Evolutionary conservation across 192 early-diverging fungal species (phyloP), one percentile per base, ranked within the genome.

Genomic region (Funneliformis geosporum): DNA sequence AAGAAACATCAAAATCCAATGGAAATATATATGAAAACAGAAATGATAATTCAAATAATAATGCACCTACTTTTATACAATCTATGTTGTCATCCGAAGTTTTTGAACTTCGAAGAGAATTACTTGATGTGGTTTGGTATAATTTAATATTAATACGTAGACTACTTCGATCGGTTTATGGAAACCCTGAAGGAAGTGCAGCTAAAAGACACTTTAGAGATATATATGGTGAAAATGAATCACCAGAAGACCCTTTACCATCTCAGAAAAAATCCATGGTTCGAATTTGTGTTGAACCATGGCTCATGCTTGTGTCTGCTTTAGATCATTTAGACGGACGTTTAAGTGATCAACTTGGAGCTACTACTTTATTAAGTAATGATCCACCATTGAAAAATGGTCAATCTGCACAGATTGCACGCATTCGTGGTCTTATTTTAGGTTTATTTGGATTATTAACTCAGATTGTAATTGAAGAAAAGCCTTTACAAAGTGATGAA

Each of bases 191-290:
- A 1, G 33, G 16, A 21, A 78, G 66, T 67, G 76, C 27, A 18
- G 42, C 76, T 14, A 65, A 68, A 78, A 28, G 80, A 21, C 80
- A 80, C 46, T 80, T 80, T 59, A 67, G 27, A 27, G 28, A 80
- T 60, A 76, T 80, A 11, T 80, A 60, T 44, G 75, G 62, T 33
- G 39, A 76, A 67, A n/a, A 44, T n/a, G 80, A 80, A 50, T 39
- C 55, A 5, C 73, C 67, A 2, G 80, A 80, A 65, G 75, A 80
- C 28, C 33, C 62, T 9, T 43, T 76, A 2, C 80, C 80, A 43
- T 80, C 80, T 50, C 80, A 80, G 76, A 75, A 65, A 39, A 67
- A 69, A 60, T 80, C 80, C 5, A 76, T 80, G 73, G 33, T 80
- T 25, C 72, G 28, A 39, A 59, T 64, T 38, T 80, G 55, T n/a